These are phyloP conservation scores for Penicillium roqueforti DNA, from an alignment of 495 filamentous ascomycete species.

Conservation along the genomic window DNA sequence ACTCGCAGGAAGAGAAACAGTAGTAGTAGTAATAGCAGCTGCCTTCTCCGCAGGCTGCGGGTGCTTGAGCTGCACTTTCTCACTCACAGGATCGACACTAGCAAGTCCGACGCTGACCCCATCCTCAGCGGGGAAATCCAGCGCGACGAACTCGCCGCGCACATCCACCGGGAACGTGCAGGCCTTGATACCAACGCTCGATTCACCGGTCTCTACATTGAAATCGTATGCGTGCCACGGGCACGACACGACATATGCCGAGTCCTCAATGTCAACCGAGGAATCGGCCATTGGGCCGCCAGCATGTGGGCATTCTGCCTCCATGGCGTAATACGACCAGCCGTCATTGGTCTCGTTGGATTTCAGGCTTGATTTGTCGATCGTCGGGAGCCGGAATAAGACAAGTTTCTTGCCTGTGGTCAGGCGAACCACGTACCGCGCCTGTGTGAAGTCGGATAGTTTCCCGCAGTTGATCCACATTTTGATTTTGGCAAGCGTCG, in stretches of 20 bases:
- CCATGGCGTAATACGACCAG: slow-evolving; percentile 53
- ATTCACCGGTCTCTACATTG: slow-evolving; percentile 54
- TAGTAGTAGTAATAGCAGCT: neutral
- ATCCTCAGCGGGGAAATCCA: slow-evolving; percentile 29
- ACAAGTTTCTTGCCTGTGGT: slow-evolving; percentile 50
- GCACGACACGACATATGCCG: slow-evolving; percentile 50
- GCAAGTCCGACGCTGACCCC: slow-evolving; percentile 22
- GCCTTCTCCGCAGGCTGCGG: slow-evolving; percentile 21
- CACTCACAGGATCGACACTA: slow-evolving; percentile 45
- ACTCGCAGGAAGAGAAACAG: neutral
- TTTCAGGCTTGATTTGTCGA: slow-evolving; percentile 31
- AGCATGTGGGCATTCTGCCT: slow-evolving; percentile 51
- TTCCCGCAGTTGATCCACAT: slow-evolving; percentile 37
- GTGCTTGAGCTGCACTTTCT: slow-evolving; percentile 48
- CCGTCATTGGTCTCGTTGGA: slow-evolving; percentile 35
- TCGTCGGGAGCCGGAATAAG: slow-evolving; percentile 46
- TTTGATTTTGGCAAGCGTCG: slow-evolving; percentile 5
- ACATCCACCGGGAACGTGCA: slow-evolving; percentile 49
- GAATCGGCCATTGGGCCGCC: slow-evolving; percentile 51
- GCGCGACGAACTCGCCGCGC: slow-evolving; percentile 30
- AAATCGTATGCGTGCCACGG: slow-evolving; percentile 57
- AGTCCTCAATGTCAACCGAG: slow-evolving; percentile 50
- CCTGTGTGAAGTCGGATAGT: slow-evolving; percentile 35
- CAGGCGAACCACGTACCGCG: slow-evolving; percentile 47
- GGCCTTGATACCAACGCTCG: slow-evolving; percentile 50